Evolutionary conservation across 1,284 basidiomycete species (phyloP).

Genomic region (Earliella scabrosa): DNA sequence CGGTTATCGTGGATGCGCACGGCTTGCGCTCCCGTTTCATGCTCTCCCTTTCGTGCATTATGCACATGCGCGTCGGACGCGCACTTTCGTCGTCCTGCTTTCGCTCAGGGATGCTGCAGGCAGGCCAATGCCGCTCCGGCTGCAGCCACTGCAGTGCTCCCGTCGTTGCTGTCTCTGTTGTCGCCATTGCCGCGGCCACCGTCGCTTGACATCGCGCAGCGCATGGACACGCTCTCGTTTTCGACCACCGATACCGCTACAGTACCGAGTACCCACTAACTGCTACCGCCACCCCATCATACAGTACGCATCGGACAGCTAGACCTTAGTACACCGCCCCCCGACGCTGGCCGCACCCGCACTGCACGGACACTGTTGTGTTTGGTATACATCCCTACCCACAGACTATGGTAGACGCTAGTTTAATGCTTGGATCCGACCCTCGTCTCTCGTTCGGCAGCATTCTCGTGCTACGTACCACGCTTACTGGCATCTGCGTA

Average conservation of each 20-base stretch:
- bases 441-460: slow-evolving; percentile 12
- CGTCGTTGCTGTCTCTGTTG: not conserved
- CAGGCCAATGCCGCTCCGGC: not conserved
- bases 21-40: not conserved
- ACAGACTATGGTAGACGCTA: not conserved
- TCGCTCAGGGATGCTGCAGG: not conserved
- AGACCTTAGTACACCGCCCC: not conserved
- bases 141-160: not conserved
- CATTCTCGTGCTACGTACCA: not conserved
- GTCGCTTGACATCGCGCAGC: not conserved
- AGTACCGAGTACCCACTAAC: not conserved
- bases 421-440: slow-evolving; percentile 9
- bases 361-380: slow-evolving; percentile 3
- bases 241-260: slow-evolving; percentile 1
- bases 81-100: not conserved
- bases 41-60: not conserved
- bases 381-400: slow-evolving; percentile 1
- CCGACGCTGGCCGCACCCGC: slow-evolving; percentile 1
- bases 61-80: not conserved
- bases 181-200: not conserved
- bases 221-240: not conserved
- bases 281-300: not conserved
- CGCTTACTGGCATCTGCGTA: too few species aligned
- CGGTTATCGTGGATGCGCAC: not conserved
- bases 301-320: not conserved